These are phyloP conservation scores for Penicillium capsulatum DNA, from an alignment of 2,329 filamentous ascomycete species.

Conservation along the genomic window DNA sequence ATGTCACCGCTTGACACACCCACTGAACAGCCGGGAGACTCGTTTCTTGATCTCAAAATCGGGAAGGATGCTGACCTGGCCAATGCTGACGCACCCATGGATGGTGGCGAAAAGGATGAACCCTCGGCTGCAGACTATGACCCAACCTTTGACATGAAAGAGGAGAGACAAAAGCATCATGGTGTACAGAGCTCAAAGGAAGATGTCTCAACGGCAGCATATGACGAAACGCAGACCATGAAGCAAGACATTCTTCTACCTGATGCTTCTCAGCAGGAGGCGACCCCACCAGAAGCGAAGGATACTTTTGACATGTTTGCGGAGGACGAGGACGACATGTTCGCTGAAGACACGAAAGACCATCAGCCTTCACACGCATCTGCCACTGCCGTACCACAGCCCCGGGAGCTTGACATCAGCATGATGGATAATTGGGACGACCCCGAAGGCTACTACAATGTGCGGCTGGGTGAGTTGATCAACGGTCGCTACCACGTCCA, in stretches of 20 bases:
- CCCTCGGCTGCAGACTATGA: conserved; percentile 93
- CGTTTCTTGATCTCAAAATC: conserved; percentile 59
- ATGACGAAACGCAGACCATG: conserved; percentile 56
- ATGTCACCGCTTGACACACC: conserved; percentile 47
- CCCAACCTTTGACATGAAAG: conserved; percentile 80
- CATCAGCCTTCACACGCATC: conserved; percentile 49
- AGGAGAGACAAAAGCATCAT: conserved; percentile 70
- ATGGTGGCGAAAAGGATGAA: conserved; percentile 59
- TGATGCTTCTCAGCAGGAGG: conserved; percentile 33
- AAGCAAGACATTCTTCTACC: conserved; percentile 51
- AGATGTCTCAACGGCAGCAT: conserved; percentile 52
- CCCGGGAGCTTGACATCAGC: conserved; percentile 61
- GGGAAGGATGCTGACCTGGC: conserved; percentile 64
- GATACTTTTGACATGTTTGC: conserved; percentile 63
- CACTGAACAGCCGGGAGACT: conserved; percentile 48
- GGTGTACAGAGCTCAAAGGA: conserved; percentile 56
- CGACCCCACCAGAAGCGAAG: conserved; percentile 43
- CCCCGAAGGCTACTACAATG: conserved; percentile 92
- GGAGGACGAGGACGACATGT: conserved; percentile 72
- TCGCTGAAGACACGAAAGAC: conserved; percentile 64
- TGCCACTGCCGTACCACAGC: conserved; percentile 49
- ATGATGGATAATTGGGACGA: conserved; percentile 93
- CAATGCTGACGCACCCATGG: conserved; percentile 46
- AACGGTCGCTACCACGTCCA: conserved; percentile 87
- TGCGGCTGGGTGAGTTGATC: conserved; percentile 85